Evolutionary conservation across 345 rosid species (phyloP), one percentile per base, ranked within the genome.

Genomic region (Turnera subulata): DNA sequence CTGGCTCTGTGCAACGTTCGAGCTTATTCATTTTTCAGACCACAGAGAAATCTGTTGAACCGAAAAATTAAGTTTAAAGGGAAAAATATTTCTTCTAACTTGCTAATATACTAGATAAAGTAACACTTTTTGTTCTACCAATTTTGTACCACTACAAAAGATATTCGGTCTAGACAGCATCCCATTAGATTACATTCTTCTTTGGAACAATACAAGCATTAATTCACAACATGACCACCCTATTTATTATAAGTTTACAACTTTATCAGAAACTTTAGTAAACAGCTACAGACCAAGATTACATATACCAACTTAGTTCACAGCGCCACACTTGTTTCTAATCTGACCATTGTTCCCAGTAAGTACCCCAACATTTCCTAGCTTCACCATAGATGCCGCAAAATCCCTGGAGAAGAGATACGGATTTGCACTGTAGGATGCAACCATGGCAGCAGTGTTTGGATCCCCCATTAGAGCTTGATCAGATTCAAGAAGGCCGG

Each of bases 401-500:
- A 88, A 86, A 58, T 88, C 92, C 48, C 26, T 77, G 21, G 65
- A 67, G 72, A 88, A 86, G 33, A 74, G 72, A 59, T 51, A 75
- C 0, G 80, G 82, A 44, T 81, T 61, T 35, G 61, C 48, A 40
- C 84, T 75, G 20, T 88, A 91, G 5, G 82, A 67, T 29, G 64
- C 74, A 11, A 84, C 95, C 61, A 84, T 21, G 5, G 80, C 71
- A 0, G 85, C 74, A 11, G 96, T 63, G 0, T 33, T 81, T 2
- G 82, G 29, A 55, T 88, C 80, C 10, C 47, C 25, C 78, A 80
- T 61, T 20, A 91, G 64, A 13, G 71, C 88, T 63, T 85, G 86
- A 68, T 91, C 96, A 18, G 96, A 84, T 53, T 86, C 90, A 1
- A 91, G 83, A 46, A 90, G 76, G 16, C 83, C 93, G 2, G 18